Evolutionary conservation across 2,329 filamentous ascomycete genomes (phyloP), one percentile per base, ranked within the genome.

Genomic region (Sarocladium brachiariae): DNA sequence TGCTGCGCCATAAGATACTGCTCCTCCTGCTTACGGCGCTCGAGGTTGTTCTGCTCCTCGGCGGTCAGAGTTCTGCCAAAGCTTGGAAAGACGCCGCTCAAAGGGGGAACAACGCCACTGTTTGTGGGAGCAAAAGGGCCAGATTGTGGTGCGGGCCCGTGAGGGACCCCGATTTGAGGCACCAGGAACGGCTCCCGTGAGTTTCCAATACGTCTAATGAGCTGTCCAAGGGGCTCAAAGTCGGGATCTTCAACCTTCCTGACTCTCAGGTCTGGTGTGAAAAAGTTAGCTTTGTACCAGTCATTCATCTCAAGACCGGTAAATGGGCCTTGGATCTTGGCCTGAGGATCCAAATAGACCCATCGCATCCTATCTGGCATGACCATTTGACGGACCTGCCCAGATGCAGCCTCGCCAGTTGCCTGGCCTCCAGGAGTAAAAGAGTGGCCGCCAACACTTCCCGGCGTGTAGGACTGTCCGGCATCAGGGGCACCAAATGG

Each of bases 321-420:
- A 70, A 93, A 99, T 0, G 93, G 93, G 0, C 93, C 93, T 64
- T 99, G 93, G 5, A 89, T 85, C 55, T 89, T 86, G 19, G 90
- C 90, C 63, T 95, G 89, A 4, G 93, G 93, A 64, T 99, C 93
- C 49, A 95, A 84, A 64, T 99, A 99, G 16, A 96, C 92, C 93
- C 93, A 99, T 60, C 92, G 80, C 90, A 99, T 99, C 13, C 95
- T 80, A 66, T 99, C 93, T 2, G 93, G 93, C 93, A 99, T 97
- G 4, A 99, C 92, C 91, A 99, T 97, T 39, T 87, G 91, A 14
- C 89, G 84, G 56, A 89, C 78, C 56, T 90, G 85, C 46, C 79
- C 80, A 5, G 83, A 73, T n/a, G 81, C 76, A 13, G 81, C 74
- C 19, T 78, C 74, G 4, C 60, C 63, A 1, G 58, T 61, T 9